phyloP scores from a whole-genome alignment of 2,329 filamentous ascomycete species.

The Aureobasidium namibiae region DNA sequence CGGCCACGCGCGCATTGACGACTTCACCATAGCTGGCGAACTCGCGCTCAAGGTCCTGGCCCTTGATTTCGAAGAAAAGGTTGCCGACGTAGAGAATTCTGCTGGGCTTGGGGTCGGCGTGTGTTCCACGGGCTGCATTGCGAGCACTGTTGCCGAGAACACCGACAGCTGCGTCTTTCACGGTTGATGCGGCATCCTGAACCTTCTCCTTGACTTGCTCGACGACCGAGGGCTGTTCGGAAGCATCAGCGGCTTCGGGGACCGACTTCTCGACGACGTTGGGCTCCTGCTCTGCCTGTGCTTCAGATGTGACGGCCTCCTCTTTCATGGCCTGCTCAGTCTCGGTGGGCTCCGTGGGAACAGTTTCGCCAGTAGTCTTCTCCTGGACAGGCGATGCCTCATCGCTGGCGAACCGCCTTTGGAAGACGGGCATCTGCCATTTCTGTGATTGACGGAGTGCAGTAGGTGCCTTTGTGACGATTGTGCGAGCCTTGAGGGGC shows the following conservation, averaged over 20 bases:
- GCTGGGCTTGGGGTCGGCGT: slow-evolving; percentile 23
- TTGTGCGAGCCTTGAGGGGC: slow-evolving; percentile 34
- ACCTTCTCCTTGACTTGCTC: slow-evolving; percentile 16
- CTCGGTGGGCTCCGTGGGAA: slow-evolving; percentile 23
- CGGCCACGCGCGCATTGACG: slow-evolving; percentile 45
- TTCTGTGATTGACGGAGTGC: slow-evolving; percentile 30
- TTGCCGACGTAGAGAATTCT: slow-evolving; percentile 58
- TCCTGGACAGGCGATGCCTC: slow-evolving; percentile 25
- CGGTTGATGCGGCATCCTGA: slow-evolving; percentile 13
- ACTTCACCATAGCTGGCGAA: slow-evolving; percentile 53
- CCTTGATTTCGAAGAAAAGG: slow-evolving; percentile 59
- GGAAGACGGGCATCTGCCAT: slow-evolving; percentile 32
- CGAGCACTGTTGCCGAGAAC: slow-evolving; percentile 16
- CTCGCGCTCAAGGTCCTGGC: slow-evolving; percentile 50
- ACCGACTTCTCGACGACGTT: slow-evolving; percentile 19
- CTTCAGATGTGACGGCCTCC: slow-evolving; percentile 15
- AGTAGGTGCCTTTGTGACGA: slow-evolving; percentile 31
- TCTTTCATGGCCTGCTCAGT: slow-evolving; percentile 24
- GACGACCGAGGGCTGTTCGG: background rate
- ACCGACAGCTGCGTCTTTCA: slow-evolving; percentile 17
- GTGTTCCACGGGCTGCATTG: slow-evolving; percentile 18
- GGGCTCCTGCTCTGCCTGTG: slow-evolving; percentile 6
- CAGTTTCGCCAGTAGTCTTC: slow-evolving; percentile 29
- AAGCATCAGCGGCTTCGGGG: slow-evolving; percentile 8
- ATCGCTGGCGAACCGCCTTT: slow-evolving; percentile 43